phyloP scores from a whole-genome alignment of 768 basidiomycete species.

The Hericium coralloides region DNA sequence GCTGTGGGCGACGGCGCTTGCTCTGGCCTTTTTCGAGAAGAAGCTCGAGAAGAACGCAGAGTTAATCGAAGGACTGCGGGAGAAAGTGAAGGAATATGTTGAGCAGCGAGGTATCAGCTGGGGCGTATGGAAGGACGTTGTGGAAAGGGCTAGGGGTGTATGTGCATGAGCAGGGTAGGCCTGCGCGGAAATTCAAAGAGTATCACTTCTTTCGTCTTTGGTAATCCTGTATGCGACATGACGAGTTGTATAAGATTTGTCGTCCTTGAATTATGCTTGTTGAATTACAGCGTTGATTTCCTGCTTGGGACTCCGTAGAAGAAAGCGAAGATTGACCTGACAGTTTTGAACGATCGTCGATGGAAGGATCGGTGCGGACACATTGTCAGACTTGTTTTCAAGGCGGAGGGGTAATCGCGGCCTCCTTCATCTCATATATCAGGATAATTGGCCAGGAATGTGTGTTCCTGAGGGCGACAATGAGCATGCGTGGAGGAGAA shows the following conservation, averaged over 20 bases:
- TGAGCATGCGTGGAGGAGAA: no score
- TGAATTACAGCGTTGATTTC: background rate
- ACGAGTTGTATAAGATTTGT: background rate
- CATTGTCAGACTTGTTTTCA: no score
- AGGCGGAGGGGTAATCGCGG: no score
- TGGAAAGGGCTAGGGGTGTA: background rate
- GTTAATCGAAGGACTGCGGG: conserved; percentile 29
- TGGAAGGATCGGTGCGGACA: no score
- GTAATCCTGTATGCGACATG: no score
- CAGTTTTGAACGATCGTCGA: no score
- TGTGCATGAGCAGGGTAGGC: background rate
- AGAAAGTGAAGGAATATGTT: background rate
- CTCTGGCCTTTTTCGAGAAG: conserved; percentile 35
- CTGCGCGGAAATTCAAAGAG: no score
- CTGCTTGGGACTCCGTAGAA: background rate
- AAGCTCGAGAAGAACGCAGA: conserved; percentile 33
- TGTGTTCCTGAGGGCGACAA: no score
- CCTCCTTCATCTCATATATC: no score
- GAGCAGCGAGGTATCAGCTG: background rate
- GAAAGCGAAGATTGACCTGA: no score
- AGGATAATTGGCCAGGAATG: no score
- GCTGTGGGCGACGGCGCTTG: conserved; percentile 42
- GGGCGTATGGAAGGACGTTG: background rate
- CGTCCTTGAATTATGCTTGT: background rate
- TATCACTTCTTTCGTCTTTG: no score